Base-by-base conservation (phyloP, 768 basidiomycete genomes). In the Fomitopsis serialis region DNA sequence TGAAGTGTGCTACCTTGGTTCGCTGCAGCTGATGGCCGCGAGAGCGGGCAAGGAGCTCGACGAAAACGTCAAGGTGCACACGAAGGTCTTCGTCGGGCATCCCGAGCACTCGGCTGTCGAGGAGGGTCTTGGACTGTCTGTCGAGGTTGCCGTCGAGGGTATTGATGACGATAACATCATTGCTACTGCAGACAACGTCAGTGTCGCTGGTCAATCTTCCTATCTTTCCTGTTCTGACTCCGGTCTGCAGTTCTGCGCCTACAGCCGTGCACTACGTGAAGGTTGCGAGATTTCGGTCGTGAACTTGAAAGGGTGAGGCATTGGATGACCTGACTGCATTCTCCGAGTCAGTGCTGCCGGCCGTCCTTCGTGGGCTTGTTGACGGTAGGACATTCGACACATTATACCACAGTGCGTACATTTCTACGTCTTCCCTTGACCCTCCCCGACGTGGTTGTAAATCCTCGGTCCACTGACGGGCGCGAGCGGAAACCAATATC, bases 1-100 rank as follows among this genome's bases (percentile, higher is more conserved):
- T 24, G 21, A 53, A 87, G 88, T 84, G 3, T 90, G 88, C 62
- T 79, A 89, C 66, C 75, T 89, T 1, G 85, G 85, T 1, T 87
- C 88, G 2, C 67, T 89, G 46, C 86, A 88, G 62, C 66, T 78
- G 37, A 69, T 76, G 32, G 85, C 86, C 0, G 69, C 73, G 23
- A 70, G 74, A 8, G 66, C 74, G 58, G 80, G 81, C 36, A 68
- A 70, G 52, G 80, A 84, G 5, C 72, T 76, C 50, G 80, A 75
- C 0, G 77, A 78, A 52, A 73, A 79, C 10, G 87, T 85, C 2
- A 75, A 80, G 37, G 80, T 89, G 36, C 76, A 80, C 53, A 74
- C 82, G 4, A 75, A 66, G 21, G 88, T 90, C n/a, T 75, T 78
- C 50, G 72, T 90, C 36, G 88, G 88, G 2, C 76, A 77, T 58